These are phyloP conservation scores for Rehmannia glutinosa DNA, from an alignment of 257 asterid species.

Conservation along the genomic window DNA sequence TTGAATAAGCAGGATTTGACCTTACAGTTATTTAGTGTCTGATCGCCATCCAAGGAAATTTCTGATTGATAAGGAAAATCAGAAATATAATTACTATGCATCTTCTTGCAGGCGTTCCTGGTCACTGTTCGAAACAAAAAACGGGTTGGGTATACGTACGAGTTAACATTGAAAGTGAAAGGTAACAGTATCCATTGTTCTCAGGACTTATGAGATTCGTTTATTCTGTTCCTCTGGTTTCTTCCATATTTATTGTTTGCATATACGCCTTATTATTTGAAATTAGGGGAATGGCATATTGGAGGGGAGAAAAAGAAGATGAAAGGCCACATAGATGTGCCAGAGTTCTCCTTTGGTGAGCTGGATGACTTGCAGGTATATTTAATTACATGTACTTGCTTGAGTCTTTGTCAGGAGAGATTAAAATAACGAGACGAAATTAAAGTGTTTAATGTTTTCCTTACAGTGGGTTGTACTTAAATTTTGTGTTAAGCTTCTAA, in stretches of 20 bases:
- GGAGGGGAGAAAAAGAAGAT: conserved; percentile 68
- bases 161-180: conserved; percentile 63
- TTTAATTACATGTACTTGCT: too few relatives aligned
- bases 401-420: too few relatives aligned
- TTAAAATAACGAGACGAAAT: too few relatives aligned
- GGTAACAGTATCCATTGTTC: conserved; percentile 38
- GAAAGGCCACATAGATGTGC: conserved; percentile 70
- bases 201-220: neutral
- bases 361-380: conserved; percentile 92
- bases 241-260: neutral
- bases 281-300: conserved; percentile 76
- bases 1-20: neutral
- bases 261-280: neutral
- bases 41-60: neutral
- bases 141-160: conserved; percentile 92
- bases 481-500: too few relatives aligned
- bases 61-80: neutral
- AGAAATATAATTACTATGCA: neutral
- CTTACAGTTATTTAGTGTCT: neutral
- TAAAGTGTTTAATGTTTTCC: neutral
- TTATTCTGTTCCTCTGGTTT: too few relatives aligned
- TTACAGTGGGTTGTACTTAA: neutral
- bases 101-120: conserved; percentile 70
- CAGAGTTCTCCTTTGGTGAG: conserved; percentile 89
- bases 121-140: conserved; percentile 88